These are phyloP conservation scores for Haplosporangium sp. DNA, from an alignment of 371 early-diverging fungal genomes.

Conservation along the genomic window DNA sequence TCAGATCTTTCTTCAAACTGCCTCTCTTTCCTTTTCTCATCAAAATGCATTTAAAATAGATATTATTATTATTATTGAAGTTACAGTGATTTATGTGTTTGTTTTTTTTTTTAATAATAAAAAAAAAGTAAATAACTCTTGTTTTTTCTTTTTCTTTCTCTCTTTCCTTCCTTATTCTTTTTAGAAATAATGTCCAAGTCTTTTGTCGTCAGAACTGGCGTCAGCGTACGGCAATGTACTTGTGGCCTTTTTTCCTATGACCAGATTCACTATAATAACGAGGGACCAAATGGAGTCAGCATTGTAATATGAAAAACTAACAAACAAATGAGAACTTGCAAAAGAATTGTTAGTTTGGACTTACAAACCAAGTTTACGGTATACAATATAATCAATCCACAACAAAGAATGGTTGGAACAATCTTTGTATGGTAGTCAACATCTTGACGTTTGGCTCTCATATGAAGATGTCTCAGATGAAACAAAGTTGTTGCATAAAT, in stretches of 20 bases:
- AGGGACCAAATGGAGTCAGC: not conserved
- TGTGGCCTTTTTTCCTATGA: slow-evolving; percentile 12
- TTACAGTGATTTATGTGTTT: no score
- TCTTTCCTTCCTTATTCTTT: not conserved
- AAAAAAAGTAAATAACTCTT: not conserved
- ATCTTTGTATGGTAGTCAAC: slow-evolving; percentile 16
- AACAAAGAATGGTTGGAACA: slow-evolving; percentile 21
- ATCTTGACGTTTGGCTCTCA: slow-evolving; percentile 45
- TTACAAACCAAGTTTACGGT: slow-evolving; percentile 31
- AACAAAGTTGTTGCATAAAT: slow-evolving; percentile 36
- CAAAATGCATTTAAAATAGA: no score
- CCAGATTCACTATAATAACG: slow-evolving; percentile 18
- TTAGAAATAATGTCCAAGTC: not conserved
- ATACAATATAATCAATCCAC: slow-evolving; percentile 25
- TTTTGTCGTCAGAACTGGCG: not conserved
- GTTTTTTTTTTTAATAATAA: no score
- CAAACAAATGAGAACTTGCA: not conserved
- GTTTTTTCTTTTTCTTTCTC: no score
- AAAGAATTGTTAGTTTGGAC: not conserved
- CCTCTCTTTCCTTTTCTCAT: no score
- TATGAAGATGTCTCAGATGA: slow-evolving; percentile 37
- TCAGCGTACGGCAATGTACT: slow-evolving; percentile 22
- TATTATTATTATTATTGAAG: no score
- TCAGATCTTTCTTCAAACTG: no score
- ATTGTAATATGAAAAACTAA: not conserved